Base-by-base conservation (phyloP, 257 asterid genomes). In the Hygrophila difformis region DNA sequence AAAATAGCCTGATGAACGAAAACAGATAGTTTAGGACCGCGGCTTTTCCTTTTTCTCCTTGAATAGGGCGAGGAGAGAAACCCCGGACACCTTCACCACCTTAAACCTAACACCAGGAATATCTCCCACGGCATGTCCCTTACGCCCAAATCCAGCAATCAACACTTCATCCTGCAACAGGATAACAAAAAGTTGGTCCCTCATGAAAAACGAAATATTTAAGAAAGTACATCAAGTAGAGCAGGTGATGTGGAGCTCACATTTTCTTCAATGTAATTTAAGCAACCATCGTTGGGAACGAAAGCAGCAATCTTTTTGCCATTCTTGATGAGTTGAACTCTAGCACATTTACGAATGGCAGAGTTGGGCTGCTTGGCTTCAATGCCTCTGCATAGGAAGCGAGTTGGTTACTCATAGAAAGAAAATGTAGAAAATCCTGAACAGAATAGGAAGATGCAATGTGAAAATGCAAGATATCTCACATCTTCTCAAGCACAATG, bases 31-130 rank as follows among this genome's bases (percentile, higher is more conserved):
- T 34, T 53, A 53, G 28, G 51, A 59, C 26, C 58, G 39, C 18
- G 64, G 64, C 6, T 59, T 59, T 42, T 59, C 58, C 58, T 49
- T 58, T 29, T 58, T 59, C 52, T 59, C 64, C 64, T 59, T 59
- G 33, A 59, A 49, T 20, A 49, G 64, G 43, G 64, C 64, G 42
- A 49, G 10, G 24, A 59, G 64, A 39, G 64, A 59, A 2, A 59
- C 64, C 1, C 64, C 64, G 24, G 64, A 59, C 1, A 59, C 64
- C 57, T 59, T 49, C 58, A 59, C 64, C 39, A 59, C 58, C 56
- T 59, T 59, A 47, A 49, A 59, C 18, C 64, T 49, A 43, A 39
- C 44, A 1, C 44, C 44, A 18, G 44, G 44, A 39, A 39, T 39
- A 39, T 39, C 44, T 39, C 44, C 44, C 16, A 39, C 44, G 13